These are phyloP conservation scores for Lomentospora prolificans DNA, from an alignment of 2,329 filamentous ascomycete species.

Conservation along the genomic window DNA sequence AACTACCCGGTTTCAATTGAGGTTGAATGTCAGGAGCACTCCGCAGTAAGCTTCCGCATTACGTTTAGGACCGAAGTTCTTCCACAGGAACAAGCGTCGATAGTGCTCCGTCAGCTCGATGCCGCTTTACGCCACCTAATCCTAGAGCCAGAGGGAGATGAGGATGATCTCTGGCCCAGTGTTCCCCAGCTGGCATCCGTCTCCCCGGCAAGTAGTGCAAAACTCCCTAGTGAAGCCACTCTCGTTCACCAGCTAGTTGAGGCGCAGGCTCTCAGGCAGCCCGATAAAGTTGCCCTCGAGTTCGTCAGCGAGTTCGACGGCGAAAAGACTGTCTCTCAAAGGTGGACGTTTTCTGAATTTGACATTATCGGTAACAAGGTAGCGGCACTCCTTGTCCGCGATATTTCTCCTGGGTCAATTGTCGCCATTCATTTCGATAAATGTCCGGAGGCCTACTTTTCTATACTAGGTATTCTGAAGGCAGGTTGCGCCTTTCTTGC, in stretches of 20 bases:
- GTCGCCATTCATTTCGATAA: conserved; percentile 77
- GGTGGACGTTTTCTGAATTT: conserved; percentile 69
- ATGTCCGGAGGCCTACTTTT: conserved; percentile 73
- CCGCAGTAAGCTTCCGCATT: conserved; percentile 49
- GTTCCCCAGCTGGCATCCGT: conserved; percentile 49
- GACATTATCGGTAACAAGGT: conserved; percentile 62
- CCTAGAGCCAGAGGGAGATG: conserved; percentile 29
- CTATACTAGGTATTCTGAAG: conserved; percentile 74
- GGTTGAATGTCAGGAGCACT: conserved; percentile 45
- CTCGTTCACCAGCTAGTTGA: conserved; percentile 77
- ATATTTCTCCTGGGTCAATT: conserved; percentile 46
- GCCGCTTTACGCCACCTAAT: conserved; percentile 51
- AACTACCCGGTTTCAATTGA: conserved; percentile 80
- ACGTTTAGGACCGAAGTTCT: conserved; percentile 57
- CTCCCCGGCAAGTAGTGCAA: conserved; percentile 46
- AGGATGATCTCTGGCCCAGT: conserved; percentile 25
- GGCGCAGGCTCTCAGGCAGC: conserved; percentile 40
- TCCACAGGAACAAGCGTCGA: conserved; percentile 54
- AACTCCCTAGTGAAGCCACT: conserved; percentile 45
- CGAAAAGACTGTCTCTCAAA: conserved; percentile 10
- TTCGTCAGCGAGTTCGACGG: conserved; percentile 53
- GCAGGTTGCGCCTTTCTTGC: conserved; percentile 74
- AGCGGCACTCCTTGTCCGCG: conserved; percentile 49
- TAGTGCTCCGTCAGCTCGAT: conserved; percentile 66
- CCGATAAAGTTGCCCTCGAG: conserved; percentile 60